phyloP scores from a whole-genome alignment of 2,329 filamentous ascomycete genomes.

The Fusarium nematophilum region DNA sequence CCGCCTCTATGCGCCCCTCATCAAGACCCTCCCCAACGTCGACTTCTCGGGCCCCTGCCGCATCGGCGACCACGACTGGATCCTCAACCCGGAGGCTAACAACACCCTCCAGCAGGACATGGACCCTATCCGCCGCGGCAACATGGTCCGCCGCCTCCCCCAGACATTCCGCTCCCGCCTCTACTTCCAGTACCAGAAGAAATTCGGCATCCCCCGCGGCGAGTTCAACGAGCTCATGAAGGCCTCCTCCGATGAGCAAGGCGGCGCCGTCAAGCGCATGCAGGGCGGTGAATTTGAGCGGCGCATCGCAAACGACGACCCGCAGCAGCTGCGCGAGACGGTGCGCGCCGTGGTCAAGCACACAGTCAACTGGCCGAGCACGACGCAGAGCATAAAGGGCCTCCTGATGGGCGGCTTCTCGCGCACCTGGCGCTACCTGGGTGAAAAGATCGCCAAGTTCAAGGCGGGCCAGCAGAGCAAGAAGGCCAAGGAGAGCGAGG shows the following conservation, averaged over 20 bases:
- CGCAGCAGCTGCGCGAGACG: slow-evolving; percentile 73
- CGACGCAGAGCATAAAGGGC: slow-evolving; percentile 87
- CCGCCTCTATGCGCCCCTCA: slow-evolving; percentile 87
- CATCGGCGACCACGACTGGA: slow-evolving; percentile 54
- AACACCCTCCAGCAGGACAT: slow-evolving; percentile 86
- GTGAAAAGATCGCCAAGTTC: slow-evolving; percentile 82
- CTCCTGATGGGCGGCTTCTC: slow-evolving; percentile 79
- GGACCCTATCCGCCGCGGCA: slow-evolving; percentile 88
- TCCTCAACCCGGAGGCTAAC: slow-evolving; percentile 64
- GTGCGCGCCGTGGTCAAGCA: slow-evolving; percentile 83
- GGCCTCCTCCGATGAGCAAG: slow-evolving; percentile 76
- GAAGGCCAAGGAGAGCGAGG: slow-evolving; percentile 35
- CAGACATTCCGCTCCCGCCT: slow-evolving; percentile 87
- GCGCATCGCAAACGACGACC: slow-evolving; percentile 79
- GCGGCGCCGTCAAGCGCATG: slow-evolving; percentile 74
- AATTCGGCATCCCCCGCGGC: slow-evolving; percentile 83
- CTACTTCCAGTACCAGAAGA: slow-evolving; percentile 95
- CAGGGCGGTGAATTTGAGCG: slow-evolving; percentile 88
- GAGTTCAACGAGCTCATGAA: slow-evolving; percentile 90
- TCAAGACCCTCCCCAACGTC: slow-evolving; percentile 91
- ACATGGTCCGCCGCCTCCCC: slow-evolving; percentile 95
- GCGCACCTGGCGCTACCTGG: slow-evolving; percentile 79
- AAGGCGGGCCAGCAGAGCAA: slow-evolving; percentile 54
- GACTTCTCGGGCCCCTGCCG: slow-evolving; percentile 71
- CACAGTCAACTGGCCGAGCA: slow-evolving; percentile 93